phyloP scores from a whole-genome alignment of 2,329 filamentous ascomycete species.

The Xylaria sp. region DNA sequence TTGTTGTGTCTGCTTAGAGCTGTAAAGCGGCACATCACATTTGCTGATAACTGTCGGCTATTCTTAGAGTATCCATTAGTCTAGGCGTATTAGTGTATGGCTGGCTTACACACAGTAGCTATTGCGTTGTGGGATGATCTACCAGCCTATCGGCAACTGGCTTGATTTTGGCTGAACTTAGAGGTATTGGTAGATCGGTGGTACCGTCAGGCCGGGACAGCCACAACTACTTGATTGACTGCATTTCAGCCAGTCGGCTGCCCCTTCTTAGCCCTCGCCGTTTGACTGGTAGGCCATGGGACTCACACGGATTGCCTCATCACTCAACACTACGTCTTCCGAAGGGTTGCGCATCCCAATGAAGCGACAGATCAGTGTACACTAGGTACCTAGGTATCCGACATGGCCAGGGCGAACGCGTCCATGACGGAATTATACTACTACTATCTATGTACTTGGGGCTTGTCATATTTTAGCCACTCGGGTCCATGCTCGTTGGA shows the following conservation, averaged over 20 bases:
- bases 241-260: conserved; percentile 30
- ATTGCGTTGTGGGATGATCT: conserved; percentile 22
- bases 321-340: conserved; percentile 4
- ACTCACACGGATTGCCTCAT: conserved; percentile 18
- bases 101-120: conserved; percentile 20
- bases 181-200: conserved; percentile 34
- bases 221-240: conserved; percentile 30
- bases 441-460: too few relatives aligned
- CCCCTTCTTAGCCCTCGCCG: background rate
- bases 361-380: conserved; percentile 16
- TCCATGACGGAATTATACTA: conserved; percentile 12
- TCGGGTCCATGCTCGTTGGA: conserved; percentile 19
- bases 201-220: conserved; percentile 39
- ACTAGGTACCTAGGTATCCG: background rate
- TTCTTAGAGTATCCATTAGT: conserved; percentile 28
- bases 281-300: conserved; percentile 25
- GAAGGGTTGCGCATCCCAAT: conserved; percentile 17
- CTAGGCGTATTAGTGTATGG: conserved; percentile 22
- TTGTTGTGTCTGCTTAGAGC: conserved; percentile 15
- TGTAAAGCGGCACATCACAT: conserved; percentile 32
- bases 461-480: conserved; percentile 25
- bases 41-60: conserved; percentile 30
- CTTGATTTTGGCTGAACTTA: conserved; percentile 30
- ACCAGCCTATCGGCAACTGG: conserved; percentile 30
- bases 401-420: conserved; percentile 23